A percentile compares a stretch with the other conserved stretches of the same genome.
Evolutionary conservation across 2,329 filamentous ascomycete species (phyloP).

Genomic region (Penicillium corylophilum): DNA sequence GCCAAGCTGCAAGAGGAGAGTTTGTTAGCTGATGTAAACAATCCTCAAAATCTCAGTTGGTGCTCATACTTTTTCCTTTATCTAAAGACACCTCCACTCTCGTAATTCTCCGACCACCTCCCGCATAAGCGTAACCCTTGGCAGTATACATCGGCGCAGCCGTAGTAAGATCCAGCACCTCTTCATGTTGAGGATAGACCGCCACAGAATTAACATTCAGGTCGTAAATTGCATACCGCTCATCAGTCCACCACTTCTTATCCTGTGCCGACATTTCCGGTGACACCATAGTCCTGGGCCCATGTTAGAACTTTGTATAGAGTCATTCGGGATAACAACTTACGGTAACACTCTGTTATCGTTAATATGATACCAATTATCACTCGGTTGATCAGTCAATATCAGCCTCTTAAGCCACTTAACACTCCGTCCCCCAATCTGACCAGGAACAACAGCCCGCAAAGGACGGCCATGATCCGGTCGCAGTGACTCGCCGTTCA

Average conservation of each 20-base stretch:
- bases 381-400: slow-evolving; percentile 73
- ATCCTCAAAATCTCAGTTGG: not conserved
- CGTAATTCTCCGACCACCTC: slow-evolving; percentile 79
- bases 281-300: slow-evolving; percentile 67
- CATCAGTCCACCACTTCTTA: slow-evolving; percentile 79
- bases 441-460: slow-evolving; percentile 79
- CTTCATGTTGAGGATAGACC: slow-evolving; percentile 76
- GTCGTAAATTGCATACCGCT: slow-evolving; percentile 90
- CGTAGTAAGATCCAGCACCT: slow-evolving; percentile 56
- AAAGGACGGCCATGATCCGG: slow-evolving; percentile 87
- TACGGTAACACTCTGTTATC: slow-evolving; percentile 83
- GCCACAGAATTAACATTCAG: slow-evolving; percentile 83
- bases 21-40: slow-evolving; percentile 7
- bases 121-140: slow-evolving; percentile 83
- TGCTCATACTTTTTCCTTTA: slow-evolving; percentile 61
- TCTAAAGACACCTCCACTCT: slow-evolving; percentile 81
- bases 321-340: slow-evolving; percentile 23
- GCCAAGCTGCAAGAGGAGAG: slow-evolving; percentile 56
- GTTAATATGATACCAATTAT: slow-evolving; percentile 95
- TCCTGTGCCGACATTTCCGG: slow-evolving; percentile 76
- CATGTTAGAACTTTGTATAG: slow-evolving; percentile 4
- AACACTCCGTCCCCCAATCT: slow-evolving; percentile 88
- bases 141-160: slow-evolving; percentile 60
- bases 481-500: slow-evolving; percentile 79
- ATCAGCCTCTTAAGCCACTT: slow-evolving; percentile 88